These are phyloP conservation scores for Trichoderma sp. DNA, from an alignment of 2,329 filamentous ascomycete species.

Conservation along the genomic window DNA sequence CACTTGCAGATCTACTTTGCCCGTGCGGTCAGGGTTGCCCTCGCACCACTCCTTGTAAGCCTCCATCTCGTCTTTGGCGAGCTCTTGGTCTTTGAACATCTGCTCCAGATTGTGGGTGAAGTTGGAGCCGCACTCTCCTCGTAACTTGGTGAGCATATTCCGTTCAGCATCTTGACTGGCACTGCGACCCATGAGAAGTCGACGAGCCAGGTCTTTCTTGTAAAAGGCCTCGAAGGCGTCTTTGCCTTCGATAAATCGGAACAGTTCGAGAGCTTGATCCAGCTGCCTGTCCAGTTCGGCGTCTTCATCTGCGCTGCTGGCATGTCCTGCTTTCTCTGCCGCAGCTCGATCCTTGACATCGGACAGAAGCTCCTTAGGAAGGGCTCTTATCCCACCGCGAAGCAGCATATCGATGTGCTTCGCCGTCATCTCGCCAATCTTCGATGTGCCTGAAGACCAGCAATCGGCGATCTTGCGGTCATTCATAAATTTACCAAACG, in stretches of 20 bases:
- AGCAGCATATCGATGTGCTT: constrained; percentile 93
- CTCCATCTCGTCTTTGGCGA: constrained; percentile 90
- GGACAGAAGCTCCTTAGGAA: constrained; percentile 70
- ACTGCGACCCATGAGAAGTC: constrained; percentile 87
- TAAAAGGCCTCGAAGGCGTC: constrained; percentile 99
- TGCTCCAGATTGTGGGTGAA: constrained; percentile 98
- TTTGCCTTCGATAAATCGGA: constrained; percentile 96
- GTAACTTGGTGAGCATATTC: constrained; percentile 90
- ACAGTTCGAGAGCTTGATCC: constrained; percentile 89
- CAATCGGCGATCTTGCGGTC: constrained; percentile 73
- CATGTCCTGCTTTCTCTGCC: constrained; percentile 65
- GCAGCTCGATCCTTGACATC: constrained; percentile 61
- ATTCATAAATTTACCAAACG: constrained; percentile 92
- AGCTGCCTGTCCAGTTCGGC: constrained; percentile 89
- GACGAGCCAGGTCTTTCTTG: constrained; percentile 91
- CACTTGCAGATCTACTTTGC: constrained; percentile 69
- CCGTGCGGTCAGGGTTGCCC: constrained; percentile 53
- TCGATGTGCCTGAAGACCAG: constrained; percentile 83
- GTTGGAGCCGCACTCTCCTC: constrained; percentile 87
- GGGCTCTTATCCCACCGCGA: constrained; percentile 81
- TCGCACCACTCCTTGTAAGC: constrained; percentile 75
- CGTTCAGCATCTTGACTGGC: constrained; percentile 94
- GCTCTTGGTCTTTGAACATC: constrained; percentile 99
- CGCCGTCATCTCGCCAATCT: constrained; percentile 97
- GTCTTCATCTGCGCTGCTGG: constrained; percentile 81